Evolutionary conservation across 1,284 basidiomycete genomes (phyloP).

Genomic region (Mycena sp.): DNA sequence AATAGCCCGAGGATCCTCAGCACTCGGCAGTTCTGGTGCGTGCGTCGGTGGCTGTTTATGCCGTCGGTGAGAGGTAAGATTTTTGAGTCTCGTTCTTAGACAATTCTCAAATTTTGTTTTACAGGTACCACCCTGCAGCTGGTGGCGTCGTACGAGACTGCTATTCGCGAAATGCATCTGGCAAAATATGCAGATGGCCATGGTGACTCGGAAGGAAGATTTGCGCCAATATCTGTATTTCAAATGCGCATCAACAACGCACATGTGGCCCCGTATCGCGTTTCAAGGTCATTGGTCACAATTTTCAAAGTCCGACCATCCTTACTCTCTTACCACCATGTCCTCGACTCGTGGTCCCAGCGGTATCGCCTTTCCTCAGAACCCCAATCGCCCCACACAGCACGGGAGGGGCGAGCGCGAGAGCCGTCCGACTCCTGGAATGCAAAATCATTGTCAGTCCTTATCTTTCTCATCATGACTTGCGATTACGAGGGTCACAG

Average conservation of each 20-base stretch:
- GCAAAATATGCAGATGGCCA: neutral
- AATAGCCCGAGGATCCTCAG: neutral
- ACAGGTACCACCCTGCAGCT: neutral
- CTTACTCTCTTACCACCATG: neutral
- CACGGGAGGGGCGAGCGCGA: neutral
- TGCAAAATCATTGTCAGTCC: neutral
- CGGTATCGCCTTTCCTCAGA: neutral
- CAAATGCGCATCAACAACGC: neutral
- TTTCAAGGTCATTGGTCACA: neutral
- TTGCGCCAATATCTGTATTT: neutral
- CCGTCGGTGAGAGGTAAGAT: neutral
- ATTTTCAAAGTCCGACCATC: neutral
- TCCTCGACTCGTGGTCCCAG: too few relatives aligned
- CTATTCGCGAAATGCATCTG: neutral
- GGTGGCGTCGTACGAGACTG: neutral
- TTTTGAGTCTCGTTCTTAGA: neutral
- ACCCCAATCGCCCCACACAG: neutral
- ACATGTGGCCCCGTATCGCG: too few relatives aligned
- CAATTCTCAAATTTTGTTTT: neutral
- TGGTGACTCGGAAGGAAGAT: neutral
- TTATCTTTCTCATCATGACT: neutral
- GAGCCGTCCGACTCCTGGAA: neutral
- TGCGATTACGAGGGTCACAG: too few relatives aligned
- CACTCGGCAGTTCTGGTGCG: neutral
- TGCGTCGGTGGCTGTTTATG: neutral